phyloP scores from a whole-genome alignment of 2,329 filamentous ascomycete species.

The Fusarium nygamai region DNA sequence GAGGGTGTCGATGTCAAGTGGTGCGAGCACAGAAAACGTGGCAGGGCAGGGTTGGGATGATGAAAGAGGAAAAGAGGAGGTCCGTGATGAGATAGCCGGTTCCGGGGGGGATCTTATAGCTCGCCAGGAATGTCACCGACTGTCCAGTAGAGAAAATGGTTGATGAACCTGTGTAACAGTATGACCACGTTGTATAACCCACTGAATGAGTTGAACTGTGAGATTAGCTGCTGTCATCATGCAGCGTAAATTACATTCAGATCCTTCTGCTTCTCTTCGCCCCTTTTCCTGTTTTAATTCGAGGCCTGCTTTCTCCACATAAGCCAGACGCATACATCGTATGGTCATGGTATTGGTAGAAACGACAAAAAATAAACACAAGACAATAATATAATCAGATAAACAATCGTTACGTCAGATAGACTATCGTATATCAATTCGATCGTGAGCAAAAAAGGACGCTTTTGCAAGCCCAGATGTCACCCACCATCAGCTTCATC shows the following conservation, averaged over 20 bases:
- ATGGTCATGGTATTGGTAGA: not conserved
- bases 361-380: not conserved
- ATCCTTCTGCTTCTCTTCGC: conserved; percentile 6
- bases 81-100: conserved; percentile 33
- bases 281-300: conserved; percentile 22
- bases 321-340: not conserved
- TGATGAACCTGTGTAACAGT: conserved; percentile 2
- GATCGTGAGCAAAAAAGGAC: not conserved
- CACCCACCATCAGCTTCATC: not conserved
- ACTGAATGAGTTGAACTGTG: not conserved
- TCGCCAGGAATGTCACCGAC: not conserved
- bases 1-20: not conserved
- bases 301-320: conserved; percentile 18
- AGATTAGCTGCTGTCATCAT: not conserved
- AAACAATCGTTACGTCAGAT: not conserved
- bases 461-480: conserved; percentile 3
- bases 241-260: conserved; percentile 9
- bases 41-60: conserved; percentile 35
- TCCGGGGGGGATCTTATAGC: conserved; percentile 18
- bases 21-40: conserved; percentile 41
- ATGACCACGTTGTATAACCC: not conserved
- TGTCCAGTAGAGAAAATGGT: not conserved
- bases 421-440: not conserved
- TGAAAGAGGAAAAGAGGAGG: conserved; percentile 28
- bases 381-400: not conserved